These are phyloP conservation scores for Trametes pubescens DNA, from an alignment of 1,284 basidiomycete genomes.

Conservation along the genomic window DNA sequence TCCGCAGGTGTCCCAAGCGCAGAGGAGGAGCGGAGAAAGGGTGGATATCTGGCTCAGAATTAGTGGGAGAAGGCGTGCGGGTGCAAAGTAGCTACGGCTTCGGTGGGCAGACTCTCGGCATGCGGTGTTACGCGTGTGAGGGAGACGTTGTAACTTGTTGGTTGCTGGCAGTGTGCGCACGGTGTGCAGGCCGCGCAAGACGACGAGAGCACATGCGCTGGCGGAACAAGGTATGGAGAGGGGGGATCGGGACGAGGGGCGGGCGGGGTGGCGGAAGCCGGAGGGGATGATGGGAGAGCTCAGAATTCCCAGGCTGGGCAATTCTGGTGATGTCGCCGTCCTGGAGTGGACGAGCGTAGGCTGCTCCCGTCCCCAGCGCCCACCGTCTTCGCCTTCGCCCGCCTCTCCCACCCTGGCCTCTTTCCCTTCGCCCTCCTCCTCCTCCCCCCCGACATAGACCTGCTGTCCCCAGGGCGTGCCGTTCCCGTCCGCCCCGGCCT, in stretches of 20 bases:
- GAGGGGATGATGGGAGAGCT: constrained; percentile 14
- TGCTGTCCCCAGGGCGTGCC: constrained; percentile 26
- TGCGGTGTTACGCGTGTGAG: neutral
- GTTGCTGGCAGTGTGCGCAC: neutral
- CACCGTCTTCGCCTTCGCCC: constrained; percentile 16
- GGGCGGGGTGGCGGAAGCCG: constrained; percentile 1
- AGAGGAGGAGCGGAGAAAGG: neutral
- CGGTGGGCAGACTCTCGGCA: constrained; percentile 11
- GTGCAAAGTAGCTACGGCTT: constrained; percentile 14
- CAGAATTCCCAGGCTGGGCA: constrained; percentile 33
- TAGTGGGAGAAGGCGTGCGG: constrained; percentile 19
- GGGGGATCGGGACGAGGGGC: constrained; percentile 1
- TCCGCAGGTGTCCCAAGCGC: no score
- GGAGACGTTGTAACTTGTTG: neutral
- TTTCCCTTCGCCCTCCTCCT: constrained; percentile 20
- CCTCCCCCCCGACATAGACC: constrained; percentile 26
- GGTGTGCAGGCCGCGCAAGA: neutral
- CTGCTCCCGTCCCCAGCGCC: constrained; percentile 14
- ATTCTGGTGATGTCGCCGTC: constrained; percentile 38
- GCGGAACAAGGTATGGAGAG: constrained; percentile 1
- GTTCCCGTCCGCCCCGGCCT: constrained; percentile 31
- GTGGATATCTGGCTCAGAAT: constrained; percentile 9
- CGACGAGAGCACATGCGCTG: neutral
- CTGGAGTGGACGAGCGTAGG: constrained; percentile 25
- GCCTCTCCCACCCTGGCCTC: constrained; percentile 23